Percentiles rank a stretch among this genome's conserved stretches.
These are phyloP conservation scores for Pseudozyma sp. DNA, from an alignment of 1,284 basidiomycete species.

Conservation along the genomic window DNA sequence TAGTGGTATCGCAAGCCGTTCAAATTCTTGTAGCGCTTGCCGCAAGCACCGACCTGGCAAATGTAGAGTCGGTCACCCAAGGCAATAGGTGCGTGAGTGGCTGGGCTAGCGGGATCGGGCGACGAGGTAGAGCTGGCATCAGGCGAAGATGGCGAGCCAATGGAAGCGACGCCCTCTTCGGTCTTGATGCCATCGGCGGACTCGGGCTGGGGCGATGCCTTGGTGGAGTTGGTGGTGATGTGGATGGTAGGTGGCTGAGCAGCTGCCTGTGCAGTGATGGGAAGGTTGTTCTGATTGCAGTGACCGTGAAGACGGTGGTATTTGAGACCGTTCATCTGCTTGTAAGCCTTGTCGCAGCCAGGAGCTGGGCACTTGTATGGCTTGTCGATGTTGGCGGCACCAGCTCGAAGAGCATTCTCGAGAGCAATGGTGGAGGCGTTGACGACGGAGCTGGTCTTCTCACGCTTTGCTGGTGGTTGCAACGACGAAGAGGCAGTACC, in stretches of 20 bases:
- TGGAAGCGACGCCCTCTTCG: constrained; percentile 30
- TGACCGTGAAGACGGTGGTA: constrained; percentile 95
- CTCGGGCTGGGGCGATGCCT: constrained; percentile 44
- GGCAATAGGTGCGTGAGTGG: constrained; percentile 29
- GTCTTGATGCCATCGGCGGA: constrained; percentile 40
- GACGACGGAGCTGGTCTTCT: constrained; percentile 49
- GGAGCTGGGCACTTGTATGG: constrained; percentile 96
- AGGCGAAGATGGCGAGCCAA: constrained; percentile 37
- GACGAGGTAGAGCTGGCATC: constrained; percentile 27
- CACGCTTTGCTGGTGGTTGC: constrained; percentile 61
- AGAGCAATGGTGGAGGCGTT: constrained; percentile 39
- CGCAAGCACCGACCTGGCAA: constrained; percentile 74
- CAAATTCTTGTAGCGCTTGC: constrained; percentile 90
- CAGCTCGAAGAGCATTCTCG: constrained; percentile 36
- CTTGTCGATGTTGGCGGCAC: constrained; percentile 73
- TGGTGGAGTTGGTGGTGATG: constrained; percentile 40
- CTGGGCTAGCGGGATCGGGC: constrained; percentile 41
- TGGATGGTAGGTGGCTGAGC: constrained; percentile 48
- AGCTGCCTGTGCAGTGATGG: constrained; percentile 45
- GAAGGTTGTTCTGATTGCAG: constrained; percentile 73
- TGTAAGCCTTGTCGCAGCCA: constrained; percentile 98
- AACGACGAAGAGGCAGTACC: constrained; percentile 42
- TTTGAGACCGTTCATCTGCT: constrained; percentile 95
- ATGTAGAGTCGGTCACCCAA: constrained; percentile 59
- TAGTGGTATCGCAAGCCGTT: constrained; percentile 83